Base-by-base conservation (phyloP, 2,329 filamentous ascomycete species). In the Allantophomopsis cytisporea region DNA sequence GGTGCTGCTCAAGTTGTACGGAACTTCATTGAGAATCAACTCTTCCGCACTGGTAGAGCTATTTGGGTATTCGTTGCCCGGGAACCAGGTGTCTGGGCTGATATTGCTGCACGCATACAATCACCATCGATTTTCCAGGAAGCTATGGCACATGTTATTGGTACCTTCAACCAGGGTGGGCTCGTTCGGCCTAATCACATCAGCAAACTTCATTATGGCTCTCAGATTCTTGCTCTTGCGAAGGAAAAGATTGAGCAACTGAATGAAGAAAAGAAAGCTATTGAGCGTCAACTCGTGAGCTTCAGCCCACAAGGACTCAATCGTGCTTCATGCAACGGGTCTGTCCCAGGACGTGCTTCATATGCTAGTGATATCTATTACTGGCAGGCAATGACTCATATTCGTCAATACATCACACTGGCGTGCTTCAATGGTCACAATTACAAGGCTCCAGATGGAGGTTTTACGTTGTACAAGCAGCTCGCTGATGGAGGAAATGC, bases 71-170 rank as follows among this genome's bases (percentile, higher is more conserved):
- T 50, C 15, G 43, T 54, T 21, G 31, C 32, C 2, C 30, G 33
- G 4, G 40, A 39, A 1, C 46, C 50, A 1, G 48, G 50, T 12
- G 37, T 37, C 12, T 55, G 52, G 50, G 42, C 51, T n/a, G 43
- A 44, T 18, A 36, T 54, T 18, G 51, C 44, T 14, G 36, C 41
- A 5, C 43, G 46, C 8, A 38, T 55, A 6, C 43, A 50, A 37
- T 53, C 50, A 2, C 42, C 48, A 7, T 39, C 50, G 10, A 53
- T 55, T n/a, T 53, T 54, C 35, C 42, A 45, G 16, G 52, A 55
- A 28, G 45, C 48, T 4, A 48, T 54, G 37, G 39, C 49, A n/a
- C 51, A 54, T 35, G 33, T 53, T 12, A 43, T 48, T 3, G 52
- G 52, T 5, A 35, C 38, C 5, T 51, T 41, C 18, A 44, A 28